Evolutionary conservation across 768 basidiomycete species (phyloP).

Genomic region (Arthromyces matolae): DNA sequence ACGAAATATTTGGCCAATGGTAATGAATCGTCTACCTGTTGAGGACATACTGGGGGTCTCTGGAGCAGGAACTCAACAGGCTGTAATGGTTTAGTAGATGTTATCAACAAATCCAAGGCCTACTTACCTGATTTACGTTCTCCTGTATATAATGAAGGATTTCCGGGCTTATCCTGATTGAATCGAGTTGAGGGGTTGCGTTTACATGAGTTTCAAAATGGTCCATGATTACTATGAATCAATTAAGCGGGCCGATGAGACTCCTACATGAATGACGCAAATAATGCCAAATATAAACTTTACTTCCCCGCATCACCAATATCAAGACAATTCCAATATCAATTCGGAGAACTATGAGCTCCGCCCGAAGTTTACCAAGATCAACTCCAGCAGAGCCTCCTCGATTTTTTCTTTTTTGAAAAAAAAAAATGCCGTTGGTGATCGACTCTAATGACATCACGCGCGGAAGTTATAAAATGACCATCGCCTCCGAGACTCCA

Average conservation of each 20-base stretch:
- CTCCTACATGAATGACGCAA: background rate
- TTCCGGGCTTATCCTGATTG: constrained; percentile 33
- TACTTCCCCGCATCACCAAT: too few species aligned
- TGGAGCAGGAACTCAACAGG: constrained; percentile 31
- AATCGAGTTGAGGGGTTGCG: constrained; percentile 20
- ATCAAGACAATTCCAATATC: too few species aligned
- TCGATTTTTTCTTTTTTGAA: too few species aligned
- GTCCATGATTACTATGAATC: constrained; percentile 7
- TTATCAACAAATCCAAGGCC: constrained; percentile 11
- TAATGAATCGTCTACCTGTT: constrained; percentile 36
- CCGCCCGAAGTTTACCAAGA: too few species aligned
- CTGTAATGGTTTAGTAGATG: constrained; percentile 21
- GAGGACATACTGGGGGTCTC: constrained; percentile 33
- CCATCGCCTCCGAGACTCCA: too few species aligned
- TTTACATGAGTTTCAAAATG: constrained; percentile 34
- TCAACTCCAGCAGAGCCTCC: background rate
- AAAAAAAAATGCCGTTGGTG: background rate
- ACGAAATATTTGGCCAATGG: constrained; percentile 57
- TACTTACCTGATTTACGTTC: constrained; percentile 23
- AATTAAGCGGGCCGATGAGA: background rate
- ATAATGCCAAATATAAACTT: too few species aligned
- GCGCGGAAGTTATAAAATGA: too few species aligned
- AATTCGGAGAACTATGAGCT: too few species aligned
- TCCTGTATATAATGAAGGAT: constrained; percentile 33
- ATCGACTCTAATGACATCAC: constrained; percentile 10